phyloP scores from a whole-genome alignment of 2,329 filamentous ascomycete species.

The Aspergillus hortae region DNA sequence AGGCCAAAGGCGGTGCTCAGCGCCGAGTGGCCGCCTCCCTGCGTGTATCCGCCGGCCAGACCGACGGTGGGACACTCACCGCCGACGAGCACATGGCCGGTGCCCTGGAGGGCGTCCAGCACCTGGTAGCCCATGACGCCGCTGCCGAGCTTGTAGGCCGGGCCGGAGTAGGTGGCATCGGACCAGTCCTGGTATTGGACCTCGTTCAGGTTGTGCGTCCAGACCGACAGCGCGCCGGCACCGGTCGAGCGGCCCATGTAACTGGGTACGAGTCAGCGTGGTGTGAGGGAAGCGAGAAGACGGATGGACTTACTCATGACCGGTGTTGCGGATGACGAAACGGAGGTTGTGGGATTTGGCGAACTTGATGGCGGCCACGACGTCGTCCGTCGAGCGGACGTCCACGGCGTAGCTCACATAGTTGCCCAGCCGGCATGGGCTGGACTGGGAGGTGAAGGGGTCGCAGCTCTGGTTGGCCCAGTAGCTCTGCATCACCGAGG shows the following conservation, averaged over 20 bases:
- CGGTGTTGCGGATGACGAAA: slow-evolving; percentile 45
- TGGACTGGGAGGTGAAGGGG: slow-evolving; percentile 23
- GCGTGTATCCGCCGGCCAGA: slow-evolving; percentile 57
- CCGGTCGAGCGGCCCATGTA: slow-evolving; percentile 58
- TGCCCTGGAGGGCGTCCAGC: slow-evolving; percentile 44
- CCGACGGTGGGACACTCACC: slow-evolving; percentile 57
- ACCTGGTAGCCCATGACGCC: slow-evolving; percentile 52
- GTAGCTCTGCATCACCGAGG: slow-evolving; percentile 31
- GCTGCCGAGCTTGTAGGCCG: slow-evolving; percentile 52
- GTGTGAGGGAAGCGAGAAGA: background rate
- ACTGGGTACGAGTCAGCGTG: slow-evolving; percentile 5
- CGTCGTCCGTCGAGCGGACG: slow-evolving; percentile 26
- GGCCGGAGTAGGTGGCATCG: slow-evolving; percentile 45
- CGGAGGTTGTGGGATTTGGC: slow-evolving; percentile 50
- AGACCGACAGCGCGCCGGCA: slow-evolving; percentile 44
- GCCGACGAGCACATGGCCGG: slow-evolving; percentile 51
- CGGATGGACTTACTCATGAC: slow-evolving; percentile 33
- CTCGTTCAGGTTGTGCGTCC: slow-evolving; percentile 31
- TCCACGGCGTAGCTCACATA: slow-evolving; percentile 34
- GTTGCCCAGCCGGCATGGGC: slow-evolving; percentile 27
- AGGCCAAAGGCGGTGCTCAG: slow-evolving; percentile 56
- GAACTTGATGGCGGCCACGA: slow-evolving; percentile 37
- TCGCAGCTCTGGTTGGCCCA: slow-evolving; percentile 32
- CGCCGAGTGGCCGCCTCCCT: slow-evolving; percentile 59
- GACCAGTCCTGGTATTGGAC: slow-evolving; percentile 34